Evolutionary conservation across 106 monocot species (phyloP), one percentile per base, ranked within the genome.

Genomic region (Ottelia alismoides): DNA sequence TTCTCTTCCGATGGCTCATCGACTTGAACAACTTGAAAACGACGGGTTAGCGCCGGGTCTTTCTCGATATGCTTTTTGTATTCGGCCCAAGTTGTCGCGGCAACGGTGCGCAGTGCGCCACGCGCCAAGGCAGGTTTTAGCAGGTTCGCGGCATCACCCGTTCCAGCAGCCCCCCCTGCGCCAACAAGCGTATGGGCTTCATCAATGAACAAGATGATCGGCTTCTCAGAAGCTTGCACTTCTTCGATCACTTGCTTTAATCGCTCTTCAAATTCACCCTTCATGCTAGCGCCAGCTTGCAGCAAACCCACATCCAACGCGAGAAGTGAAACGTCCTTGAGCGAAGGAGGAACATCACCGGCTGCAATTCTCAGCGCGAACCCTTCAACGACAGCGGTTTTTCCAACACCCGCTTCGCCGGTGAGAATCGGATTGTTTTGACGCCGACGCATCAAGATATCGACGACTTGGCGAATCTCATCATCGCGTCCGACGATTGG

Each of bases 101-200:
- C 82, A 49, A 83, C 70, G 69, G 72, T 76, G 52, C 76, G 60
- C 45, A 82, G 40, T 25, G 72, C 65, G 29, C 46, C 46, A 10
- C 46, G 46, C 46, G 46, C 46, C 46, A 47, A 20, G n/a, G 20
- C 20, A 2, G 46, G 46, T 20, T 47, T 47, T 2, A 47, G 46
- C 6, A 47, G 46, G 16, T 47, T 47, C 10, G 46, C 46, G 46
- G 46, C 46, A 20, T 47, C 46, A n/a, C n/a, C n/a, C n/a, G n/a
- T n/a, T n/a, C n/a, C n/a, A n/a, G n/a, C n/a, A n/a, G n/a, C n/a
- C n/a, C n/a, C 2, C 27, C 53, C 82, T n/a, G 73, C 82, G 0
- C 78, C 67, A 21, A 83, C 71, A 21, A 83, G 74, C 6, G 78
- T 49, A 65, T 83, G 82, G 22, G 78, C 67, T 54, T 83, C 82